Conservation (phyloP, 768 basidiomycete genomes). For the Amanita brunnescens region DNA sequence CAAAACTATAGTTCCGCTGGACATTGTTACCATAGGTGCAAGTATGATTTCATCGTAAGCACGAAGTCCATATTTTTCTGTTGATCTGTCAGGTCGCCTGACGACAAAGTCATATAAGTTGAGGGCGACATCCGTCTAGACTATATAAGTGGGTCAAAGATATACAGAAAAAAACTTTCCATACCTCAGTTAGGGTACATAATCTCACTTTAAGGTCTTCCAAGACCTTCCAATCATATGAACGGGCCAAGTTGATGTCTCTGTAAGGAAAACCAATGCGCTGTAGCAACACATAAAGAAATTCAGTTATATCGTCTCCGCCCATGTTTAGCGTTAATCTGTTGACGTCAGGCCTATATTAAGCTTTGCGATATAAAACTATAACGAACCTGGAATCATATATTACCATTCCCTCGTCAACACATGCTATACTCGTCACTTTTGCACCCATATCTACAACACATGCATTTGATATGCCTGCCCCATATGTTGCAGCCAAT, state of each 20-base stretch:
- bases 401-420: constrained; percentile 88
- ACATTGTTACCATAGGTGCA: constrained; percentile 70
- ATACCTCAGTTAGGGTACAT: constrained; percentile 83
- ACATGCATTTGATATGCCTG: constrained; percentile 90
- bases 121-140: constrained; percentile 78
- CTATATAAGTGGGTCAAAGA: not conserved
- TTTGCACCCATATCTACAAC: constrained; percentile 91
- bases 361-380: not conserved
- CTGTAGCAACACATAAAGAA: constrained; percentile 69
- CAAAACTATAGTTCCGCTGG: constrained; percentile 12
- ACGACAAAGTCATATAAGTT: constrained; percentile 90
- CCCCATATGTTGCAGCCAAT: constrained; percentile 88
- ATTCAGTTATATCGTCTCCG: constrained; percentile 92
- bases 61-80: constrained; percentile 83
- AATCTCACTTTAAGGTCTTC: constrained; percentile 83
- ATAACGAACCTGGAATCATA: constrained; percentile 70
- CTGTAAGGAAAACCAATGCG: constrained; percentile 85
- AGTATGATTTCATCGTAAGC: constrained; percentile 95
- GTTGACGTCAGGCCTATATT: constrained; percentile 1
- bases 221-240: constrained; percentile 86
- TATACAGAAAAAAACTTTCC: constrained; percentile 14
- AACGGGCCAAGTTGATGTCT: constrained; percentile 64
- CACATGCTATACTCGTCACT: constrained; percentile 79
- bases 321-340: constrained; percentile 83
- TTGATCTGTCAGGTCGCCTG: constrained; percentile 60